Base-by-base conservation (phyloP, 1,284 basidiomycete species). In the Pterulicium gracile region DNA sequence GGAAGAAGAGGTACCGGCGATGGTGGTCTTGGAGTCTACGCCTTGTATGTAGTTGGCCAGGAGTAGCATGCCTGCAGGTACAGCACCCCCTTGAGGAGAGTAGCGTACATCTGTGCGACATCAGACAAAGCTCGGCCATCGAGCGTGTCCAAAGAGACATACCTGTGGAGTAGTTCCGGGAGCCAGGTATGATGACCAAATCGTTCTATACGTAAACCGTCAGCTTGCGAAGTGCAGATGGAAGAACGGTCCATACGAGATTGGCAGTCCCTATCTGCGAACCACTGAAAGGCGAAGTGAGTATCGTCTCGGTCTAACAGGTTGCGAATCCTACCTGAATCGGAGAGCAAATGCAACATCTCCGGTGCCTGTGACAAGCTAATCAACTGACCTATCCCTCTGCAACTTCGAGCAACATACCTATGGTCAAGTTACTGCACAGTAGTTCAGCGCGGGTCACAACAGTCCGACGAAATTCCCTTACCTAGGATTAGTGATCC, bases 31-130 rank as follows among this genome's bases (percentile, higher is more conserved):
- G 2, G 77, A 77, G 49, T 76, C 64, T 21, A 81, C 58, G 17
- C 81, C 84, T 62, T 84, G 78, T 7, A 88, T 62, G 58, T 78
- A 88, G 59, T 84, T 82, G 62, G 85, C 75, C 42, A 88, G 70
- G 51, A 88, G 58, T 3, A 57, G 57, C 52, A 71, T 71, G 19
- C 85, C 85, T 2, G 79, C 72, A 3, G 66, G 56, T 24, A 75
- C 64, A 5, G 74, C 73, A 21, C 56, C 60, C 2, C 80, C 81
- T 53, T 76, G 70, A 0, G 85, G 84, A 19, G 72, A 64, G 60
- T 76, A 88, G 47, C 77, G 69, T 12, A 88, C 80, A 51, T 80
- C 76, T 69, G 58, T 50, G n/a, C 51, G 20, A 48, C 24, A 10
- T 24, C 52, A 22, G 40, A 14, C 7, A 24, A 39, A 52, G 3